Base-by-base conservation (phyloP, 2,329 filamentous ascomycete genomes). In the Pseudogymnoascus sp. region DNA sequence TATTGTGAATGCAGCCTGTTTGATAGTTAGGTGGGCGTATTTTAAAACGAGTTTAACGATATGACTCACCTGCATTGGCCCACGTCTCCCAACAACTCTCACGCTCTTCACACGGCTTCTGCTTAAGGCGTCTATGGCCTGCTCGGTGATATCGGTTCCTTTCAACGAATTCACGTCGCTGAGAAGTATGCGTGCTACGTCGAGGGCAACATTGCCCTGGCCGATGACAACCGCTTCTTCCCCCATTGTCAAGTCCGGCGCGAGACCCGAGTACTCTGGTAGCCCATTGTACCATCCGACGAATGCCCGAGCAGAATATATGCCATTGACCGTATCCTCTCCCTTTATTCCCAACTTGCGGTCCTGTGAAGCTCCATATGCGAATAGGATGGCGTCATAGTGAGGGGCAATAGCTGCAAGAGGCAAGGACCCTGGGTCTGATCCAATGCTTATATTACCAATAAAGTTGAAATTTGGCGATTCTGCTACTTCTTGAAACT, bases 271-370 rank as follows among this genome's bases (percentile, higher is more conserved):
- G 72, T 90, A 90, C 69, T 96, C 90, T 0, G 95, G 95, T 2
- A 96, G 81, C 2, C 95, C 95, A 75, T 99, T 99, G 76, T 99
- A 99, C 95, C 95, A 99, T 16, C 93, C 95, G 1, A 99, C 95
- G 73, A 97, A 97, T 40, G 92, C 88, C 28, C 95, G 85, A 1
- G 95, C 95, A 6, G 93, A 96, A 73, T 92, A 88, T 16, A 97
- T 86, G 2, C 90, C 91, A 25, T 81, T 79, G 5, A 95, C 77
- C 5, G 77, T 75, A 3, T 87, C 82, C 71, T 99, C 95, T 7
- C 93, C 93, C 0, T 89, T 86, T 37, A 99, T 86, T 0, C 85
- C 87, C 0, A 99, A 80, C 63, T 83, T 86, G 67, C 86, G 87
- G 74, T 99, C 95, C 72, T 89, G 84, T 0, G 91, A 89, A 2